Evolutionary conservation across 805 yeast genomes (phyloP).

Genomic region (Starmerella apicola): DNA sequence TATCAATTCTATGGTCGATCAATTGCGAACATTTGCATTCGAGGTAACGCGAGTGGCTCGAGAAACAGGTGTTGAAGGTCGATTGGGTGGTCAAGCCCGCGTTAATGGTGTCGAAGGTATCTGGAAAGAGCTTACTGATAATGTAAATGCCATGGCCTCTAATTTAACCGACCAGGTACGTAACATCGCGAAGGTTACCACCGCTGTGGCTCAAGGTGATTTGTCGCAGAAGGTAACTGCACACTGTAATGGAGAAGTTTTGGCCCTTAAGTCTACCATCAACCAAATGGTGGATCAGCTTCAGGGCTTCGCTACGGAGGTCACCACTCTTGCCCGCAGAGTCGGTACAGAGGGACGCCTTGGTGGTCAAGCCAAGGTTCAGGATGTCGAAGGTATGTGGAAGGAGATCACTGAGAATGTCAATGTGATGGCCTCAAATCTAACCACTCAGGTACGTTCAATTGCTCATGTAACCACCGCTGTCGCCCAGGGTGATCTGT

Average conservation of each 20-base stretch:
- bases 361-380: conserved; percentile 78
- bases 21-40: conserved; percentile 66
- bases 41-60: conserved; percentile 80
- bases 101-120: conserved; percentile 72
- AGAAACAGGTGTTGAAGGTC: conserved; percentile 82
- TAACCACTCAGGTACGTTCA: conserved; percentile 78
- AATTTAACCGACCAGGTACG: conserved; percentile 81
- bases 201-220: conserved; percentile 79
- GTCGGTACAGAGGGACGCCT: conserved; percentile 82
- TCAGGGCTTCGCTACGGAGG: conserved; percentile 71
- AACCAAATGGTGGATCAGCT: conserved; percentile 82
- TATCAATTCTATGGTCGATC: conserved; percentile 81
- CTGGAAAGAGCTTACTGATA: conserved; percentile 78
- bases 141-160: conserved; percentile 81
- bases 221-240: conserved; percentile 72
- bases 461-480: conserved; percentile 87
- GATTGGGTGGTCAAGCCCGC: conserved; percentile 78
- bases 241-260: conserved; percentile 70
- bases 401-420: conserved; percentile 71
- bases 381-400: conserved; percentile 79
- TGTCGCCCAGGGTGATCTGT: conserved; percentile 79
- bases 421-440: conserved; percentile 76
- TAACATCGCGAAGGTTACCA: conserved; percentile 75
- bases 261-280: conserved; percentile 71
- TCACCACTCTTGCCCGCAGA: conserved; percentile 71